A percentile compares a stretch with the other conserved stretches of the same genome.
Evolutionary conservation across 1,139 yeast genomes (phyloP).

Genomic region (Taiozyma onychis): DNA sequence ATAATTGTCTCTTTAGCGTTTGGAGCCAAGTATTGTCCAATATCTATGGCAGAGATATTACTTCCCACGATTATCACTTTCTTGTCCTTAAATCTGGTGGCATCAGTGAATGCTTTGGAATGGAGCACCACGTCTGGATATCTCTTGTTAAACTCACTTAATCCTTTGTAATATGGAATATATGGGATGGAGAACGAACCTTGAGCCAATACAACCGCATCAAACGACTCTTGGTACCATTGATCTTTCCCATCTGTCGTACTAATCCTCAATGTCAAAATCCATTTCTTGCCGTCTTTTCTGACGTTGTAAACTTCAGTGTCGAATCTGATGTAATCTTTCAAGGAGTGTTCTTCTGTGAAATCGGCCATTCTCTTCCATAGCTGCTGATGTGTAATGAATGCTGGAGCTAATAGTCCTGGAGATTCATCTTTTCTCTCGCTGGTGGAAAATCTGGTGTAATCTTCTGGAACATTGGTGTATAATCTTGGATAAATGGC

Average conservation of each 20-base stretch:
- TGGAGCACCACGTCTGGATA: slow-evolving; percentile 36
- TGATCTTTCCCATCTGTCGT: slow-evolving; percentile 21
- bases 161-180: slow-evolving; percentile 38
- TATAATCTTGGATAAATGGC: slow-evolving; percentile 39
- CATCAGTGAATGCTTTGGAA: slow-evolving; percentile 32
- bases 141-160: slow-evolving; percentile 32
- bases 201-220: slow-evolving; percentile 43
- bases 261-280: slow-evolving; percentile 27
- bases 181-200: slow-evolving; percentile 44
- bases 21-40: slow-evolving; percentile 42
- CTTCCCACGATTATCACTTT: slow-evolving; percentile 45
- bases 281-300: slow-evolving; percentile 35
- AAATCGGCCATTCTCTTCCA: slow-evolving; percentile 28
- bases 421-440: slow-evolving; percentile 3
- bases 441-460: slow-evolving; percentile 33
- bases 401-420: slow-evolving; percentile 26
- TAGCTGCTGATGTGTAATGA: slow-evolving; percentile 36
- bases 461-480: slow-evolving; percentile 42
- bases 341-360: slow-evolving; percentile 27
- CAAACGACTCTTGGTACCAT: slow-evolving; percentile 33
- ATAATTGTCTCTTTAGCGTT: slow-evolving; percentile 33
- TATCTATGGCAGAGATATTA: slow-evolving; percentile 42
- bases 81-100: slow-evolving; percentile 29
- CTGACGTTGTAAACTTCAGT: slow-evolving; percentile 36
- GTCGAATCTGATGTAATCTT: slow-evolving; percentile 32